Percentiles rank a stretch among this genome's conserved stretches.
Evolutionary conservation across 2,329 filamentous ascomycete species (phyloP).

Genomic region (Aspergillus tubingensis): DNA sequence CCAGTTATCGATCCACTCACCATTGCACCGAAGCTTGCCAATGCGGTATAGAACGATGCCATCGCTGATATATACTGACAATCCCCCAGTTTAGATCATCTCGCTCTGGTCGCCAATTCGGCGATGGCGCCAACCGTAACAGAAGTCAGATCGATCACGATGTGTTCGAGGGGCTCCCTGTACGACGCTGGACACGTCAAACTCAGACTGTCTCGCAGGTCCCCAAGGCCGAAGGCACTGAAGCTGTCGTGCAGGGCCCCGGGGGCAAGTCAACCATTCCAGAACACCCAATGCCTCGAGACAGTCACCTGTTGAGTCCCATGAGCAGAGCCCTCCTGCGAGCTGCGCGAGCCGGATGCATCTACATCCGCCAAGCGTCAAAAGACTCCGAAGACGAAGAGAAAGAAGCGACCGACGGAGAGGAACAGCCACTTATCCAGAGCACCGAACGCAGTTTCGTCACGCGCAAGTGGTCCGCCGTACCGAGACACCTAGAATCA

Average conservation of each 20-base stretch:
- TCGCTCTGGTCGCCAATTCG: conserved; percentile 60
- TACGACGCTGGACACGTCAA: conserved; percentile 84
- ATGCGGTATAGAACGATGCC: background rate
- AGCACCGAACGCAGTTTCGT: conserved; percentile 53
- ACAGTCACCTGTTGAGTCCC: conserved; percentile 72
- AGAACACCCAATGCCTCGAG: conserved; percentile 86
- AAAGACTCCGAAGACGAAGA: conserved; percentile 40
- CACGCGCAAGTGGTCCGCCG: conserved; percentile 59
- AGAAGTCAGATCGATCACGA: conserved; percentile 63
- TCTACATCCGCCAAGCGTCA: conserved; percentile 70
- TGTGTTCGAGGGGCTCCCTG: conserved; percentile 73
- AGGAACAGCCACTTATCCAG: conserved; percentile 31
- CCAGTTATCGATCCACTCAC: background rate
- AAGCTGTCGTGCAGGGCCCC: conserved; percentile 31
- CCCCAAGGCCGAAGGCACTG: conserved; percentile 61
- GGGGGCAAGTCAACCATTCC: conserved; percentile 50
- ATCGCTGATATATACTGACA: conserved; percentile 17
- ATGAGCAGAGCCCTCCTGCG: conserved; percentile 82
- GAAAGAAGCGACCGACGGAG: conserved; percentile 37
- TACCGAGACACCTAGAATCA: conserved; percentile 59
- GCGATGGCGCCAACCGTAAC: conserved; percentile 44
- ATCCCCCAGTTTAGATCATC: conserved; percentile 55
- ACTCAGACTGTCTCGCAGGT: conserved; percentile 68
- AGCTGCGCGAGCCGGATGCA: conserved; percentile 73
- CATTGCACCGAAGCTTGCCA: background rate